phyloP scores from a whole-genome alignment of 192 early-diverging fungal genomes.

The Coemansia sp. region DNA sequence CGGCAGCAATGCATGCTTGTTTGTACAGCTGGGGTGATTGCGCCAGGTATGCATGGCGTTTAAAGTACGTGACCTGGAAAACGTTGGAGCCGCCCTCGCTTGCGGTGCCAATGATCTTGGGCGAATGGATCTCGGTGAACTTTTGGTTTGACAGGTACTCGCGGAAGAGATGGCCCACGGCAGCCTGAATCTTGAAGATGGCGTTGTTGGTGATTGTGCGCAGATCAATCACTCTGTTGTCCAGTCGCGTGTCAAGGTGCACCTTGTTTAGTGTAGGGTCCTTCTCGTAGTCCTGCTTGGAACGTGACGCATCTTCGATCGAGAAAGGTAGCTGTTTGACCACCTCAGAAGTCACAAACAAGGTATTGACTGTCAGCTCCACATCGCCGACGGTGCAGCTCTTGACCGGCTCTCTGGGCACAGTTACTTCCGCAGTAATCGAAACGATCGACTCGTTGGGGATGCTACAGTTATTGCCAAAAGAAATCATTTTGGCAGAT shows the following conservation, averaged over 20 bases:
- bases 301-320: constrained; percentile 87
- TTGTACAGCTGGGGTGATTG: constrained; percentile 99
- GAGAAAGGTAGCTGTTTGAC: constrained; percentile 82
- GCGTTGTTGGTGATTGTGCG: constrained; percentile 95
- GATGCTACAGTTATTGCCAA: constrained; percentile 57
- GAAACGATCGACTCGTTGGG: constrained; percentile 86
- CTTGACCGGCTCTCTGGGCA: constrained; percentile 81
- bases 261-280: constrained; percentile 73
- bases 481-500: constrained; percentile 1
- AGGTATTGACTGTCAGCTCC: constrained; percentile 82
- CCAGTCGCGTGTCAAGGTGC: constrained; percentile 85
- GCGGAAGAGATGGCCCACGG: constrained; percentile 91
- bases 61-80: constrained; percentile 98
- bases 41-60: constrained; percentile 88
- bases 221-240: constrained; percentile 94
- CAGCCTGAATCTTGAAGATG: constrained; percentile 96
- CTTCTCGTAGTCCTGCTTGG: constrained; percentile 75
- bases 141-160: constrained; percentile 79
- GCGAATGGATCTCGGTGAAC: constrained; percentile 97
- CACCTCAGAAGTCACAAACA: constrained; percentile 74
- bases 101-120: constrained; percentile 92
- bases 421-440: constrained; percentile 77
- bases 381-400: constrained; percentile 90
- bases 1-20: constrained; percentile 97
- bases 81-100: constrained; percentile 98